Evolutionary conservation across 208 protist species (phyloP).

Genomic region (Leishmania lainsoni): DNA sequence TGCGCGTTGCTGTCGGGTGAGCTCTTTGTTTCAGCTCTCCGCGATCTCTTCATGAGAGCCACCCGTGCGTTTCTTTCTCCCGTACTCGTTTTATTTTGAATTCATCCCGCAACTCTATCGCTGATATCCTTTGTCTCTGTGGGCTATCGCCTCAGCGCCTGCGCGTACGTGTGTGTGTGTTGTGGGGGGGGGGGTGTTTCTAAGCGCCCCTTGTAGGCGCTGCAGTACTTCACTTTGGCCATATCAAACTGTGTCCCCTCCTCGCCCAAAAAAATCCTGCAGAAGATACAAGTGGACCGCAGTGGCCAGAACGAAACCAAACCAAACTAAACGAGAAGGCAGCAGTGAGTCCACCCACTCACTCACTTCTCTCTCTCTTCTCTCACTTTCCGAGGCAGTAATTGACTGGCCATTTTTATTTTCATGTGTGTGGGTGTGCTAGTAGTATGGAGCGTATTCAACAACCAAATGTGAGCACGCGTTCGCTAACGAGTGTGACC

Average conservation of each 20-base stretch:
- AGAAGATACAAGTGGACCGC: neutral
- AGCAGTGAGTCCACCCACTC: neutral
- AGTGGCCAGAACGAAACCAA: neutral
- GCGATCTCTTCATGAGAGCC: neutral
- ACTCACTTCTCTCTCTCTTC: neutral
- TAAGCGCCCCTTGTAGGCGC: neutral
- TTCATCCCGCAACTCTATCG: neutral
- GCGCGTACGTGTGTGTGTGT: neutral
- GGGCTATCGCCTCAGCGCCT: neutral
- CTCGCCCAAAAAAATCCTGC: neutral
- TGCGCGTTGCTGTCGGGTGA: neutral
- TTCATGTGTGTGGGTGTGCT: neutral
- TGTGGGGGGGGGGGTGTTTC: neutral
- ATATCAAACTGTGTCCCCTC: neutral
- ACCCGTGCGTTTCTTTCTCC: neutral
- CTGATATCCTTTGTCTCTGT: neutral
- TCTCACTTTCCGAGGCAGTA: neutral
- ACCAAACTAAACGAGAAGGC: neutral
- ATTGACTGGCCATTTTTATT: neutral
- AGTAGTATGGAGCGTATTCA: neutral
- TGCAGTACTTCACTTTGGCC: neutral
- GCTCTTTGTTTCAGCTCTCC: neutral
- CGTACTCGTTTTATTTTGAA: neutral
- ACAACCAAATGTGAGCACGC: neutral
- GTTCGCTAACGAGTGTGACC: neutral